Conservation (phyloP, 495 filamentous ascomycete genomes). For the Hypomontagnella submonticulosa region DNA sequence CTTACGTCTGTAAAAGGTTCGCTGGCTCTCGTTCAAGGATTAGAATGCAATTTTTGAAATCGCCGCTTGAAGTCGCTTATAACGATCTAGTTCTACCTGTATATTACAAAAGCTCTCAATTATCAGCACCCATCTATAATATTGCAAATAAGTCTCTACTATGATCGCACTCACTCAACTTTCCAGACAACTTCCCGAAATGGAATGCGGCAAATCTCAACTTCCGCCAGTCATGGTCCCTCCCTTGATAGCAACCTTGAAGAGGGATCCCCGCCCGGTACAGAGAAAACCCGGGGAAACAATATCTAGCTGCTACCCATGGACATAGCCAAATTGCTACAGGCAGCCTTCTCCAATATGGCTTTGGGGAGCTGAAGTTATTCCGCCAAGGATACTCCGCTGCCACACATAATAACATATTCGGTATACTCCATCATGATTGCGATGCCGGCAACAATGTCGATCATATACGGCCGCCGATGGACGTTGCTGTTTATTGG, state of each 20-base stretch:
- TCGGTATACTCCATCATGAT: neutral
- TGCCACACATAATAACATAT: neutral
- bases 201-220: slow-evolving; percentile 34
- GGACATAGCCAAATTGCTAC: slow-evolving; percentile 10
- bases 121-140: neutral
- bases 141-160: neutral
- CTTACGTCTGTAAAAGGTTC: no score
- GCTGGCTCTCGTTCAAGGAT: no score
- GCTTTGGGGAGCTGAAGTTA: neutral
- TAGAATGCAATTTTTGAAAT: no score
- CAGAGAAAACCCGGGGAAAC: slow-evolving; percentile 21
- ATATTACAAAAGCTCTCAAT: no score
- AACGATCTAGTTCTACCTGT: no score
- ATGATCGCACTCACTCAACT: neutral
- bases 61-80: no score
- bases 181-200: slow-evolving; percentile 26
- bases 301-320: slow-evolving; percentile 9
- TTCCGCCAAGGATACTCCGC: neutral
- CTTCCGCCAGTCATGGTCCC: slow-evolving; percentile 33
- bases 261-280: slow-evolving; percentile 21
- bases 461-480: neutral
- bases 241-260: slow-evolving; percentile 19
- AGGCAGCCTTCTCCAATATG: slow-evolving; percentile 2
- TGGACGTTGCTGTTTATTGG: slow-evolving; percentile 11
- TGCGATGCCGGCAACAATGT: slow-evolving; percentile 9